Evolutionary conservation across 140 eudicot genomes (phyloP).

Genomic region (Senecio squalidus): DNA sequence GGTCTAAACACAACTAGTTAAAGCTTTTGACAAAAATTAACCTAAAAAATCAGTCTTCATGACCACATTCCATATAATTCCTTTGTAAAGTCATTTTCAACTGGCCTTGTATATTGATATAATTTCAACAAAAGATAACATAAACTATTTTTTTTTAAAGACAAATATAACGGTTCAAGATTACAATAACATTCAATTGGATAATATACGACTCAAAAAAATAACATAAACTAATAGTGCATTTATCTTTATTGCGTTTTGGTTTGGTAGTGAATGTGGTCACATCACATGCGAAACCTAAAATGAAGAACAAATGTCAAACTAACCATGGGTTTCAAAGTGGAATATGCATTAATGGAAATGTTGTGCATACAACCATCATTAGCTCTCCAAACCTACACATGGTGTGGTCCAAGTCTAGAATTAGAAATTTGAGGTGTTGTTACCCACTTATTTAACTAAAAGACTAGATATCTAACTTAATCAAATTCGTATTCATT

Average conservation of each 20-base stretch:
- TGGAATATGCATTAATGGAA: conserved; percentile 20
- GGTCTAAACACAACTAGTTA: neutral
- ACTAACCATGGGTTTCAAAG: conserved; percentile 19
- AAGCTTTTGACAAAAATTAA: neutral
- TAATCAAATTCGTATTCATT: neutral
- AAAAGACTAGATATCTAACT: neutral
- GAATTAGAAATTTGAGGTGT: neutral
- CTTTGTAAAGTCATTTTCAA: conserved; percentile 21
- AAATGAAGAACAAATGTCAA: conserved; percentile 24
- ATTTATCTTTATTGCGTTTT: conserved; percentile 13
- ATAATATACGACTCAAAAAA: too few relatives aligned
- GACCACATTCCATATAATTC: neutral
- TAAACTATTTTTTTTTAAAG: too few relatives aligned
- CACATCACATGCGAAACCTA: conserved; percentile 33
- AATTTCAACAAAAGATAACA: conserved; percentile 9
- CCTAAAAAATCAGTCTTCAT: neutral
- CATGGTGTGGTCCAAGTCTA: conserved; percentile 27
- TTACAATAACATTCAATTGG: too few relatives aligned
- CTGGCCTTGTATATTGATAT: conserved; percentile 12
- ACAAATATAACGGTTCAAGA: too few relatives aligned
- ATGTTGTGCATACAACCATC: conserved; percentile 21
- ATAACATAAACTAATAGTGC: conserved; percentile 13
- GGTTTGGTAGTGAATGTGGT: conserved; percentile 21
- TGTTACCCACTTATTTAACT: neutral
- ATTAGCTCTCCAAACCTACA: conserved; percentile 20